phyloP scores from a whole-genome alignment of 768 basidiomycete species.

The Kwoniella bestiolae region DNA sequence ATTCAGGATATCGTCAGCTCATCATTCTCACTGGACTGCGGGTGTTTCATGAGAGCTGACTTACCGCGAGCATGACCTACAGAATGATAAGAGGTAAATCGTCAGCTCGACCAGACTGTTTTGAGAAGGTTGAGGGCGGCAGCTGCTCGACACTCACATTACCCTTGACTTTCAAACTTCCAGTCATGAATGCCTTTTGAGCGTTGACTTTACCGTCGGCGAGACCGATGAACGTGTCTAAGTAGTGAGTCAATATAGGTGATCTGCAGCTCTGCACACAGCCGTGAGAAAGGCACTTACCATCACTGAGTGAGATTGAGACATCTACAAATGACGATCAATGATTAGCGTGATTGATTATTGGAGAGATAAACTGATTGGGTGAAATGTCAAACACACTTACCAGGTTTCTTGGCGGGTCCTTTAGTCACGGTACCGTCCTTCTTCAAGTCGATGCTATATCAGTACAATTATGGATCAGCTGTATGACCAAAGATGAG shows the following conservation, averaged over 20 bases:
- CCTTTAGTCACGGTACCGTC: constrained; percentile 52
- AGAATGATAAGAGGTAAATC: background rate
- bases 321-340: constrained; percentile 66
- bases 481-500: background rate
- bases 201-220: constrained; percentile 70
- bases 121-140: background rate
- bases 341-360: constrained; percentile 40
- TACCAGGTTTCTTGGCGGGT: constrained; percentile 49
- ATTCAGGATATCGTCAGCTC: constrained; percentile 6
- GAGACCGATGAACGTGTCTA: constrained; percentile 71
- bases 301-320: constrained; percentile 68
- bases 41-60: constrained; percentile 4
- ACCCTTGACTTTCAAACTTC: constrained; percentile 73
- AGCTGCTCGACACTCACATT: constrained; percentile 40
- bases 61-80: constrained; percentile 49
- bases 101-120: constrained; percentile 11
- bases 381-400: constrained; percentile 22
- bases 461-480: background rate
- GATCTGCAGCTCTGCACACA: no score
- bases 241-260: background rate
- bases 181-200: constrained; percentile 95
- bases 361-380: no score
- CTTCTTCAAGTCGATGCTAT: constrained; percentile 86
- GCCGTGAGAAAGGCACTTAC: constrained; percentile 37
- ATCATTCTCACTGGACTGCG: background rate